A percentile compares a stretch with the other conserved stretches of the same genome.
Evolutionary conservation across 495 filamentous ascomycete genomes (phyloP).

Genomic region (Podospora conica): DNA sequence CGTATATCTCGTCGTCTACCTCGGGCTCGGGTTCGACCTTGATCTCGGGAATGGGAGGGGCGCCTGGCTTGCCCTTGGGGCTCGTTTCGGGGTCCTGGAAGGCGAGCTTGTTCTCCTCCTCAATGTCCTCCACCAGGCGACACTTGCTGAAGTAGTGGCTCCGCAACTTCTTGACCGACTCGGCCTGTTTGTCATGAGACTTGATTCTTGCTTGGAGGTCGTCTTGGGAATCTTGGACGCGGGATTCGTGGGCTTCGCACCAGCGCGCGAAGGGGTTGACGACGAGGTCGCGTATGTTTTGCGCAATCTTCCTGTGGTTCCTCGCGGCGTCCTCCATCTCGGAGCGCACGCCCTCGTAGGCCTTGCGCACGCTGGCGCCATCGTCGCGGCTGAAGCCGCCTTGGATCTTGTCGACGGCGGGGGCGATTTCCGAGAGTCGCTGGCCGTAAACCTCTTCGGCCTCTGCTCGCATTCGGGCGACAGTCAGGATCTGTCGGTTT

Average conservation of each 20-base stretch:
- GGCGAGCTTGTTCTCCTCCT: conserved; percentile 96
- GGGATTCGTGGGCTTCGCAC: conserved; percentile 88
- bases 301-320: conserved; percentile 90
- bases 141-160: conserved; percentile 99
- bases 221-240: conserved; percentile 88
- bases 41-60: conserved; percentile 51
- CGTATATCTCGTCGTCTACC: conserved; percentile 71
- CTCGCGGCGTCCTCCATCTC: conserved; percentile 91
- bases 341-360: conserved; percentile 87
- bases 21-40: conserved; percentile 46
- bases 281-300: conserved; percentile 92
- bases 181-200: conserved; percentile 85
- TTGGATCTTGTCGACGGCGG: conserved; percentile 70
- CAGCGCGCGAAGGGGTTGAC: conserved; percentile 89
- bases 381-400: conserved; percentile 92
- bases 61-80: conserved; percentile 42
- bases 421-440: conserved; percentile 74
- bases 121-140: conserved; percentile 87
- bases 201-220: conserved; percentile 86
- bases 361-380: conserved; percentile 93
- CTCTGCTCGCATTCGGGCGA: conserved; percentile 92
- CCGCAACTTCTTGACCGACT: conserved; percentile 81
- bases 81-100: conserved; percentile 72
- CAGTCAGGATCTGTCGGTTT: conserved; percentile 85
- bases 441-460: conserved; percentile 86